Conservation (phyloP, 2,329 filamentous ascomycete species). For the Penicillium polonicum region DNA sequence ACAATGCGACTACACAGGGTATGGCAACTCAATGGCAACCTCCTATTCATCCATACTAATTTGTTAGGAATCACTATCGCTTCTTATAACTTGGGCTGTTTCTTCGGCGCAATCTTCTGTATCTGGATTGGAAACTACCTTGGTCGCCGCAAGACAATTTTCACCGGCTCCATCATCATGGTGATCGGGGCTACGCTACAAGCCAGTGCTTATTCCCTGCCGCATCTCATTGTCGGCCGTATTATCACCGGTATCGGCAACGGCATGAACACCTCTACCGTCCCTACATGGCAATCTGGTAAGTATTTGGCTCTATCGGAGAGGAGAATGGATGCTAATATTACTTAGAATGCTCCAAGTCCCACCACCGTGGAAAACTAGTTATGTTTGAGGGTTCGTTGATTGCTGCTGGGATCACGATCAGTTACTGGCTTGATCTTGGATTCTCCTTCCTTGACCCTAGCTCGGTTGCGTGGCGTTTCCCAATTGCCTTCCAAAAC, state of each 20-base stretch:
- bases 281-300: slow-evolving; percentile 51
- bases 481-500: slow-evolving; percentile 57
- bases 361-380: slow-evolving; percentile 50
- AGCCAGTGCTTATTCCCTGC: slow-evolving; percentile 46
- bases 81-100: slow-evolving; percentile 52
- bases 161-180: slow-evolving; percentile 51
- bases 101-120: slow-evolving; percentile 51
- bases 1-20: slow-evolving; percentile 48
- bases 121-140: slow-evolving; percentile 54
- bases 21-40: background rate
- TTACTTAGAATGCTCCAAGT: slow-evolving; percentile 45
- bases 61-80: slow-evolving; percentile 42
- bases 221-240: slow-evolving; percentile 53
- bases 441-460: slow-evolving; percentile 53
- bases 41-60: background rate
- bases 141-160: slow-evolving; percentile 53
- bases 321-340: background rate
- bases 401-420: slow-evolving; percentile 49
- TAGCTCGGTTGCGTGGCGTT: slow-evolving; percentile 49
- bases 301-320: background rate
- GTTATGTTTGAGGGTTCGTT: slow-evolving; percentile 52
- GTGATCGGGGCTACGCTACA: slow-evolving; percentile 52
- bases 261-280: slow-evolving; percentile 53
- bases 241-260: slow-evolving; percentile 55
- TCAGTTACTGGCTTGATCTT: slow-evolving; percentile 51